Conservation (phyloP, 2,329 filamentous ascomycete genomes). For the Lachnellula cervina region DNA sequence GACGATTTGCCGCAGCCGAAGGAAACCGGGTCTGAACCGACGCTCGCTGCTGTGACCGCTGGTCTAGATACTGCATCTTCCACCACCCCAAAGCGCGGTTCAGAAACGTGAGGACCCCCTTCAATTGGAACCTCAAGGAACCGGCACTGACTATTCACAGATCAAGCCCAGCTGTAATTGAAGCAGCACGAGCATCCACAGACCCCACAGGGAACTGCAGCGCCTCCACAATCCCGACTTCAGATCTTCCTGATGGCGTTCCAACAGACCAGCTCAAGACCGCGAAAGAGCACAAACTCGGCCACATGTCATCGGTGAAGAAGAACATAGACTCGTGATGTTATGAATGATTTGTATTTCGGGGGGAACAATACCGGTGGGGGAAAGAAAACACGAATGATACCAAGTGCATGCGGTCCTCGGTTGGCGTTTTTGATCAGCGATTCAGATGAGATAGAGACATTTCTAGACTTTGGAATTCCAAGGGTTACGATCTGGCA, state of each 20-base stretch:
- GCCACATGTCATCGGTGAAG: conserved; percentile 22
- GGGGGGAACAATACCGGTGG: background rate
- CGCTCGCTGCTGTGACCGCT: conserved; percentile 18
- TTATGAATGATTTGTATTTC: background rate
- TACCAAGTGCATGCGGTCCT: conserved; percentile 6
- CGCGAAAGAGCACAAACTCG: conserved; percentile 20
- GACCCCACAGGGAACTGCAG: conserved; percentile 8
- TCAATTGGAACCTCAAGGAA: background rate
- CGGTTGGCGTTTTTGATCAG: background rate
- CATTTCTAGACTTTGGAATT: background rate
- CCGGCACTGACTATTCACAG: background rate
- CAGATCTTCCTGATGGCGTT: conserved; percentile 38
- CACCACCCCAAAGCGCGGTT: conserved; percentile 21
- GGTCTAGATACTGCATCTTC: conserved; percentile 27
- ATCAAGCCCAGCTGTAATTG: conserved; percentile 12
- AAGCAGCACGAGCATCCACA: background rate
- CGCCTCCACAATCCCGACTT: conserved; percentile 33
- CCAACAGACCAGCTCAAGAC: conserved; percentile 33
- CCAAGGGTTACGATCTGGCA: too few species aligned
- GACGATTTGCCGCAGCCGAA: conserved; percentile 20
- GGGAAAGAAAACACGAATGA: conserved; percentile 5
- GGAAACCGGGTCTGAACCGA: conserved; percentile 16
- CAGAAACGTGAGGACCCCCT: conserved; percentile 16
- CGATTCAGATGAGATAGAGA: background rate
- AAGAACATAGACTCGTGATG: conserved; percentile 18